These are phyloP conservation scores for Begonia loranthoides DNA, from an alignment of 306 rosid genomes.

Conservation along the genomic window DNA sequence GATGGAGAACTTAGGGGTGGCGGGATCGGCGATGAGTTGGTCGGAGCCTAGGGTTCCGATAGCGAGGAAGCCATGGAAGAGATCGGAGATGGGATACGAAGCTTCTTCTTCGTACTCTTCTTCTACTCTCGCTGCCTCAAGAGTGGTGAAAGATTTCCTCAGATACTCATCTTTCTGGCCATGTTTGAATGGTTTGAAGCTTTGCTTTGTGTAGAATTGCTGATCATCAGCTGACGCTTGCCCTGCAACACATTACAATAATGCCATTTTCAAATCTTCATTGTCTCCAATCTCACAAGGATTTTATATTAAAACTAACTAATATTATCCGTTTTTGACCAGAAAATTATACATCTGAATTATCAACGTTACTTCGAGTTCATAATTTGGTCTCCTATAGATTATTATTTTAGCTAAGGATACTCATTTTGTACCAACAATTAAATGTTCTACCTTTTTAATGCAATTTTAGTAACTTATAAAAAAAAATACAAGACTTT, in stretches of 20 bases:
- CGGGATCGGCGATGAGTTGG: constrained; percentile 29
- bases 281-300: too few relatives aligned
- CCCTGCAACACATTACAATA: constrained; percentile 32
- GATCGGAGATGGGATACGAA: constrained; percentile 31
- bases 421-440: too few relatives aligned
- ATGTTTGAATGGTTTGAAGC: constrained; percentile 39
- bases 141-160: constrained; percentile 48
- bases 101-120: constrained; percentile 44
- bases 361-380: too few relatives aligned
- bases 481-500: too few relatives aligned
- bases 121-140: constrained; percentile 32
- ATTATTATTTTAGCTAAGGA: too few relatives aligned
- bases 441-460: too few relatives aligned
- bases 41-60: constrained; percentile 85
- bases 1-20: constrained; percentile 69
- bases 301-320: too few relatives aligned
- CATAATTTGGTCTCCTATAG: too few relatives aligned
- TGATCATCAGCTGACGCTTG: constrained; percentile 59
- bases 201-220: constrained; percentile 38
- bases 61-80: constrained; percentile 85
- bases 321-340: too few relatives aligned
- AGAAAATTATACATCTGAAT: too few relatives aligned
- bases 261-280: too few relatives aligned
- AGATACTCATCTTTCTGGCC: constrained; percentile 31
- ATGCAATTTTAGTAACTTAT: too few relatives aligned